A percentile compares a stretch with the other conserved stretches of the same genome.
phyloP scores from a whole-genome alignment of 2,329 filamentous ascomycete genomes.

The Phaeosphaeria sp. region DNA sequence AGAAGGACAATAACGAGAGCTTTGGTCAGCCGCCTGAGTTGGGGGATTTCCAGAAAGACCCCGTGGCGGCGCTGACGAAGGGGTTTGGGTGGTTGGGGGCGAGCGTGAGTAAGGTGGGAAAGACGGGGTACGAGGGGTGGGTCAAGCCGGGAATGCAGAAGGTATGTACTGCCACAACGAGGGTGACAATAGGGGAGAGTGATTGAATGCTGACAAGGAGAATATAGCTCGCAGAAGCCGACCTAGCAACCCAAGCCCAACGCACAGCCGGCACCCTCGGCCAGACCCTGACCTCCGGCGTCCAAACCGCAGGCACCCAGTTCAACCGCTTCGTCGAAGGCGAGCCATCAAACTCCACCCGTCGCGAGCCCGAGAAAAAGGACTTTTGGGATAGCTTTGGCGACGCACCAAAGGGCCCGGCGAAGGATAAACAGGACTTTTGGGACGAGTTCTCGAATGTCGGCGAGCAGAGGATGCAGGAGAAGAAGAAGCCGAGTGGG shows the following conservation, averaged over 20 bases:
- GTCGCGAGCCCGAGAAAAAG: constrained; percentile 66
- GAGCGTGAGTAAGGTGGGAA: constrained; percentile 87
- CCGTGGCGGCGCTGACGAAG: constrained; percentile 85
- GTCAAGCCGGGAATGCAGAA: constrained; percentile 92
- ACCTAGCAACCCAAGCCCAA: constrained; percentile 66
- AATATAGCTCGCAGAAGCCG: constrained; percentile 73
- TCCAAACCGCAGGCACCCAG: constrained; percentile 76
- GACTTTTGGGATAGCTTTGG: constrained; percentile 71
- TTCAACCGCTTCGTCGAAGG: constrained; percentile 91
- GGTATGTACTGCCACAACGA: too few species aligned
- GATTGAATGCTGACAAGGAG: constrained; percentile 13
- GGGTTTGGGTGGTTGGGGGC: constrained; percentile 94
- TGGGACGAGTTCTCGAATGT: constrained; percentile 56
- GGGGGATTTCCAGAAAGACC: constrained; percentile 92
- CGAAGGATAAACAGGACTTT: constrained; percentile 60
- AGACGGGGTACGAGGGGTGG: constrained; percentile 88
- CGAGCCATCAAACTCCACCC: constrained; percentile 37
- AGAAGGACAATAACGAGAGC: constrained; percentile 48
- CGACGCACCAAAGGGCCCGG: constrained; percentile 61
- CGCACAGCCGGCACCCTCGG: constrained; percentile 60
- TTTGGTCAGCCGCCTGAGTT: constrained; percentile 67
- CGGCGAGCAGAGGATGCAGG: constrained; percentile 31
- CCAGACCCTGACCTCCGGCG: constrained; percentile 69
- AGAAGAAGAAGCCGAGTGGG: constrained; percentile 53
- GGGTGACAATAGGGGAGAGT: too few species aligned